A percentile compares a stretch with the other conserved stretches of the same genome.
Evolutionary conservation across 768 basidiomycete genomes (phyloP).

Genomic region (Boletus rex-veris): DNA sequence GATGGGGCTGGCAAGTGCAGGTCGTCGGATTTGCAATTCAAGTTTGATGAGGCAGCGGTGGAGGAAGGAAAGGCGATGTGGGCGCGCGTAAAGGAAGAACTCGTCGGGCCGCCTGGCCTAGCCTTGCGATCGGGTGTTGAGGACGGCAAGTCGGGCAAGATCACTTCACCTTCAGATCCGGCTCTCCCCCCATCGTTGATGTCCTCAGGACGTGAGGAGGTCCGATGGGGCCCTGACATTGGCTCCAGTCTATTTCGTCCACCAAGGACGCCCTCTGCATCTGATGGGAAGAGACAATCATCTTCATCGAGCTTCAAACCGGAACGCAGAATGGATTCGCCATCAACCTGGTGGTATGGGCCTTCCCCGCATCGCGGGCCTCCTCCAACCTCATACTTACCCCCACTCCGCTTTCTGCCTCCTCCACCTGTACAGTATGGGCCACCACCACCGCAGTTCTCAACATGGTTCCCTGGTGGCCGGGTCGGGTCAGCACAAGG

Average conservation of each 20-base stretch:
- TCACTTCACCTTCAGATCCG: background rate
- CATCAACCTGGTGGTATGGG: slow-evolving; percentile 7
- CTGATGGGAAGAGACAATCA: background rate
- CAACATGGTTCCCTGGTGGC: slow-evolving; percentile 15
- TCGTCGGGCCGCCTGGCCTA: slow-evolving; percentile 21
- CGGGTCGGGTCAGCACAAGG: slow-evolving; percentile 11
- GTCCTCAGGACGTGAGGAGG: background rate
- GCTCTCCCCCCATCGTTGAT: background rate
- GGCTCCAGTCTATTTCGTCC: background rate
- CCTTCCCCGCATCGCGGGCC: slow-evolving; percentile 8
- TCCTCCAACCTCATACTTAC: background rate
- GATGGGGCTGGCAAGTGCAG: background rate
- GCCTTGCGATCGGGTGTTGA: slow-evolving; percentile 2
- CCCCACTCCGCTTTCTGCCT: slow-evolving; percentile 13
- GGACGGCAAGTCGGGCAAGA: background rate
- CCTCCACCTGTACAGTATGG: slow-evolving; percentile 11
- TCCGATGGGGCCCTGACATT: slow-evolving; percentile 18
- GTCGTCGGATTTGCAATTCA: slow-evolving; percentile 4
- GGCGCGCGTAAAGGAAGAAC: slow-evolving; percentile 15
- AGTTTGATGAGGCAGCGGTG: slow-evolving; percentile 21
- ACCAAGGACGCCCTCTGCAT: background rate
- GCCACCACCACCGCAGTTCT: slow-evolving; percentile 11
- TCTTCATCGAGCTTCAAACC: slow-evolving; percentile 1
- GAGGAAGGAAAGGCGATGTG: slow-evolving; percentile 23
- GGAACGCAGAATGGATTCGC: slow-evolving; percentile 10